Evolutionary conservation across 768 basidiomycete species (phyloP).

Genomic region (Naganishia vishniacii): DNA sequence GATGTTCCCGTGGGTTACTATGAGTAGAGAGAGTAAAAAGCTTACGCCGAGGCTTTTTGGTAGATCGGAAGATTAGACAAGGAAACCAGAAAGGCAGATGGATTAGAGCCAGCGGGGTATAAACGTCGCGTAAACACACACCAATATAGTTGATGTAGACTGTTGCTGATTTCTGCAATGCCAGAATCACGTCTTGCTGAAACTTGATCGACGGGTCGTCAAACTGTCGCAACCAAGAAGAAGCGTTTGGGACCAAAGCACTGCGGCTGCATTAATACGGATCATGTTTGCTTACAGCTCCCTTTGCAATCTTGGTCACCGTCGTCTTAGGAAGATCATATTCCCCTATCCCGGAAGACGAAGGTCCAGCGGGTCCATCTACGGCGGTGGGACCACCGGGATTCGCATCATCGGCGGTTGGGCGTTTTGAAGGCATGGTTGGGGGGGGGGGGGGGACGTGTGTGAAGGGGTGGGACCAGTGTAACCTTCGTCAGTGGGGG

Average conservation of each 20-base stretch:
- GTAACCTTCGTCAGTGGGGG: not conserved
- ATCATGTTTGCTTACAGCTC: not conserved
- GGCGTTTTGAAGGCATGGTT: not conserved
- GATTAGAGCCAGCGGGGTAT: constrained; percentile 23
- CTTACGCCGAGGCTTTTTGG: constrained; percentile 50
- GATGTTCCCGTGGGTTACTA: too few relatives aligned
- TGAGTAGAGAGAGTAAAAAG: not conserved
- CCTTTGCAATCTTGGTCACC: not conserved
- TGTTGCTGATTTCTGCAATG: constrained; percentile 80
- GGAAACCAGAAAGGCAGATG: not conserved
- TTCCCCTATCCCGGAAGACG: not conserved
- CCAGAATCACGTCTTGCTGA: constrained; percentile 80
- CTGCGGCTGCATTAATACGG: not conserved
- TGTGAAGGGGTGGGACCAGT: not conserved
- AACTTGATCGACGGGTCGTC: constrained; percentile 55
- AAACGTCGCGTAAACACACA: constrained; percentile 48
- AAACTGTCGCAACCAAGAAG: not conserved
- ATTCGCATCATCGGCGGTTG: not conserved
- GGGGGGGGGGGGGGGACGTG: not conserved
- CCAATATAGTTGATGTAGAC: constrained; percentile 94
- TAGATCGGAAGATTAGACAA: not conserved
- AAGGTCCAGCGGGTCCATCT: not conserved
- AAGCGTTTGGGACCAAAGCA: too few relatives aligned
- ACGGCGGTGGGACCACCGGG: too few relatives aligned
- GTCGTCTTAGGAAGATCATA: constrained; percentile 5